Conservation (phyloP, 345 rosid species). For the Euphorbia tirucalli region DNA sequence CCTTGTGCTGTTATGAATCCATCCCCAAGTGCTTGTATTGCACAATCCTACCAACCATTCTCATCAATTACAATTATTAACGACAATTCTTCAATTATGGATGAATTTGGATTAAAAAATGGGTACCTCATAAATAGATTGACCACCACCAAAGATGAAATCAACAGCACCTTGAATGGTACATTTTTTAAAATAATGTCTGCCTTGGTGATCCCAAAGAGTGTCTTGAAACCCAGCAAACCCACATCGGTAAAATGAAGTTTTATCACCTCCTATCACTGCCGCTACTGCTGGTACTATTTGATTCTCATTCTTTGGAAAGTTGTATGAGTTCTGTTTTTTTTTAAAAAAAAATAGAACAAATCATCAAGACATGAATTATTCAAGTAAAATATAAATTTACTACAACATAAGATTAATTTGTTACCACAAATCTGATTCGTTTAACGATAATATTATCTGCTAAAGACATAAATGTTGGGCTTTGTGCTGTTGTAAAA, state of each 20-base stretch:
- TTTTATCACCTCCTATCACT: slow-evolving; percentile 57
- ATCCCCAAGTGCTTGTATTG: slow-evolving; percentile 44
- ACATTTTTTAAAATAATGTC: slow-evolving; percentile 64
- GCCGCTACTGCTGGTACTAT: slow-evolving; percentile 63
- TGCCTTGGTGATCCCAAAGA: slow-evolving; percentile 65
- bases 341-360: too few relatives aligned
- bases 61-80: too few relatives aligned
- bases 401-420: neutral
- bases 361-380: neutral
- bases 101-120: neutral
- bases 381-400: too few relatives aligned
- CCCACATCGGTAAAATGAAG: slow-evolving; percentile 51
- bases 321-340: slow-evolving; percentile 63
- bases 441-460: slow-evolving; percentile 51
- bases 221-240: slow-evolving; percentile 79
- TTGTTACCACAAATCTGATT: slow-evolving; percentile 53
- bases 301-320: slow-evolving; percentile 37
- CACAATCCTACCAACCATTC: slow-evolving; percentile 37
- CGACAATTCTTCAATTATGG: too few relatives aligned
- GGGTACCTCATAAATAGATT: slow-evolving; percentile 73
- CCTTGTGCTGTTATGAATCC: slow-evolving; percentile 69
- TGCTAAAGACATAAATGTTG: slow-evolving; percentile 66
- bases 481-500: slow-evolving; percentile 35
- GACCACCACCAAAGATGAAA: slow-evolving; percentile 78
- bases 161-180: slow-evolving; percentile 78